A percentile compares a stretch with the other conserved stretches of the same genome.
These are phyloP conservation scores for Agaricus blazei DNA, from an alignment of 768 basidiomycete genomes.

Conservation along the genomic window DNA sequence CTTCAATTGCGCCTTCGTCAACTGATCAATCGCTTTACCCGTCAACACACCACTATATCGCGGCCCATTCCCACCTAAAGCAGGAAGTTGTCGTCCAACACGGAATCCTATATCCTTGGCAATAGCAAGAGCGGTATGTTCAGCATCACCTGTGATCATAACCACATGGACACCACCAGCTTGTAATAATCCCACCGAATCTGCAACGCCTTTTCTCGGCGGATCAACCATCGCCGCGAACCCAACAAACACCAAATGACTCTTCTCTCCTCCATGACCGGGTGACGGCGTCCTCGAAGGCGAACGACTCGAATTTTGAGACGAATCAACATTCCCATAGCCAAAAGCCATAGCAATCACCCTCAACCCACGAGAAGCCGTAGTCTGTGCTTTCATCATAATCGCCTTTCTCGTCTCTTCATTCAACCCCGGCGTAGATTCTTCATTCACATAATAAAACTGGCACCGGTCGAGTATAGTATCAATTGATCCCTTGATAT, in stretches of 20 bases:
- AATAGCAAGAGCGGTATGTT: constrained; percentile 85
- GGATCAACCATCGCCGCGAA: constrained; percentile 97
- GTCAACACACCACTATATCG: constrained; percentile 49
- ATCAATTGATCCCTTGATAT: constrained; percentile 92
- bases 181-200: constrained; percentile 78
- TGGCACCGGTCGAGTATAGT: constrained; percentile 81
- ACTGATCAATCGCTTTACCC: constrained; percentile 78
- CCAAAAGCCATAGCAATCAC: constrained; percentile 93
- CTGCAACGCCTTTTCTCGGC: constrained; percentile 89
- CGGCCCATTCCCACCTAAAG: constrained; percentile 18
- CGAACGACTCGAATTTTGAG: constrained; percentile 14
- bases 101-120: constrained; percentile 81
- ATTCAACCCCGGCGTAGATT: constrained; percentile 82
- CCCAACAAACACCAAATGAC: constrained; percentile 81
- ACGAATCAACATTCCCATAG: constrained; percentile 49
- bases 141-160: constrained; percentile 97
- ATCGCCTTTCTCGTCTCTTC: constrained; percentile 62
- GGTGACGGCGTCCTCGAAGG: constrained; percentile 25
- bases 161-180: constrained; percentile 90
- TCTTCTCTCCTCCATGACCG: constrained; percentile 23
- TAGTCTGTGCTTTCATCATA: constrained; percentile 60
- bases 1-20: constrained; percentile 75
- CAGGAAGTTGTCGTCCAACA: constrained; percentile 47
- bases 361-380: constrained; percentile 74
- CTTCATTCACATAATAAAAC: constrained; percentile 85